Conservation (phyloP, 2,329 filamentous ascomycete genomes). For the Fusarium phyllophilum region DNA sequence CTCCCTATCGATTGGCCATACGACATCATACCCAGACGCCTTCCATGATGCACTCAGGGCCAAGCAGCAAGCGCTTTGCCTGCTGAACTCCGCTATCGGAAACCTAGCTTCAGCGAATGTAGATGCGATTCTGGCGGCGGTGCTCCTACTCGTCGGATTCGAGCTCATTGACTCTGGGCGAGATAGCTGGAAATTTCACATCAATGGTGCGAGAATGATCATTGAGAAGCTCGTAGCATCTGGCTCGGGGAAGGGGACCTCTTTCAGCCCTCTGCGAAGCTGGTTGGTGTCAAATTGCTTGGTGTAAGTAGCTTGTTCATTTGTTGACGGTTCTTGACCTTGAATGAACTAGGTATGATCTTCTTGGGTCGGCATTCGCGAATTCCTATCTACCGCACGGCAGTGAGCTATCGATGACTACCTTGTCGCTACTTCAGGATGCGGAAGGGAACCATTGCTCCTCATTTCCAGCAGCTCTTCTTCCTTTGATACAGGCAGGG, state of each 20-base stretch:
- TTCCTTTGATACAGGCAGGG: background rate
- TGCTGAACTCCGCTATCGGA: background rate
- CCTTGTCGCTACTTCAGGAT: background rate
- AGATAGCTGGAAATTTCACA: background rate
- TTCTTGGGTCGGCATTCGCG: background rate
- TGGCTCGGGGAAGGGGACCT: rapidly evolving
- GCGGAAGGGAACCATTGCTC: background rate
- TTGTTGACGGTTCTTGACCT: rapidly evolving
- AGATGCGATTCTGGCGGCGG: background rate
- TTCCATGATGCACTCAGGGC: background rate
- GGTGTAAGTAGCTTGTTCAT: background rate
- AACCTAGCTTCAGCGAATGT: background rate
- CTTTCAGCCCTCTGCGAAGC: background rate
- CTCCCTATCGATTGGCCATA: background rate
- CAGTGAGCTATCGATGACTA: background rate
- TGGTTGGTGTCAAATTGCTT: background rate
- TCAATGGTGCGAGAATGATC: background rate
- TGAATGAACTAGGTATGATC: background rate
- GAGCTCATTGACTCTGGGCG: background rate
- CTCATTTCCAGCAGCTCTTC: background rate
- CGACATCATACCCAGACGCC: background rate
- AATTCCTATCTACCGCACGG: background rate
- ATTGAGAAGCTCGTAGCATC: background rate
- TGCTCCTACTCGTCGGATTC: background rate
- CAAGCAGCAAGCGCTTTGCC: background rate